These are phyloP conservation scores for Verticillium nonalfalfae DNA, from an alignment of 2,329 filamentous ascomycete species.

Conservation along the genomic window DNA sequence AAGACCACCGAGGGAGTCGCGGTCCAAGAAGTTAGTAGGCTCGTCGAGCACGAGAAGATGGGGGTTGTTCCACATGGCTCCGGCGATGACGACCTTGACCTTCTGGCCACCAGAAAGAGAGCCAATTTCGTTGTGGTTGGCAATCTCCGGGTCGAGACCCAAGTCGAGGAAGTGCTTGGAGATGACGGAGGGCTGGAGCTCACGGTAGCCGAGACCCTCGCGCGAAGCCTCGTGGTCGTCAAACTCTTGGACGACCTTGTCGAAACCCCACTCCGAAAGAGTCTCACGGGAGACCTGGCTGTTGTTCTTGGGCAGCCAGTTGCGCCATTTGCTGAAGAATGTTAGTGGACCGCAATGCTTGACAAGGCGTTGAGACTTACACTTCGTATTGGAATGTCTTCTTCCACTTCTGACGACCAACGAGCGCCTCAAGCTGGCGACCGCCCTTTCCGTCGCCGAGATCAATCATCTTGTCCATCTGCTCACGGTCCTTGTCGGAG, in stretches of 20 bases:
- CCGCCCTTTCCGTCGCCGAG: slow-evolving; percentile 74
- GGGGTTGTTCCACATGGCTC: slow-evolving; percentile 98
- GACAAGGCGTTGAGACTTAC: slow-evolving; percentile 35
- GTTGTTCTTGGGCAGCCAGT: slow-evolving; percentile 88
- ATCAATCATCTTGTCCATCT: slow-evolving; percentile 89
- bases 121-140: slow-evolving; percentile 97
- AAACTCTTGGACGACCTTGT: slow-evolving; percentile 94
- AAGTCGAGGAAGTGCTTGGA: slow-evolving; percentile 98
- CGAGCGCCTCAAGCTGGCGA: slow-evolving; percentile 77
- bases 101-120: slow-evolving; percentile 96
- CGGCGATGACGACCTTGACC: slow-evolving; percentile 96
- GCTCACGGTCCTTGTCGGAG: slow-evolving; percentile 75
- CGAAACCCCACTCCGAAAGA: slow-evolving; percentile 75
- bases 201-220: slow-evolving; percentile 93
- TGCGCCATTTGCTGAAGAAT: slow-evolving; percentile 73
- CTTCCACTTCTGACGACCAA: slow-evolving; percentile 98
- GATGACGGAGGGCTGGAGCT: slow-evolving; percentile 88
- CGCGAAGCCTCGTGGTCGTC: slow-evolving; percentile 98
- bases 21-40: slow-evolving; percentile 98
- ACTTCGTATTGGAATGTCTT: slow-evolving; percentile 99
- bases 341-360: slow-evolving; percentile 18
- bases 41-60: slow-evolving; percentile 96
- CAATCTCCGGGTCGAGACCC: slow-evolving; percentile 93
- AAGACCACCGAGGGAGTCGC: slow-evolving; percentile 91
- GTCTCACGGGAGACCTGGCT: slow-evolving; percentile 90